Evolutionary conservation across 163 green algal species (phyloP).

Genomic region (Coccomyxa subellipsoidea): DNA sequence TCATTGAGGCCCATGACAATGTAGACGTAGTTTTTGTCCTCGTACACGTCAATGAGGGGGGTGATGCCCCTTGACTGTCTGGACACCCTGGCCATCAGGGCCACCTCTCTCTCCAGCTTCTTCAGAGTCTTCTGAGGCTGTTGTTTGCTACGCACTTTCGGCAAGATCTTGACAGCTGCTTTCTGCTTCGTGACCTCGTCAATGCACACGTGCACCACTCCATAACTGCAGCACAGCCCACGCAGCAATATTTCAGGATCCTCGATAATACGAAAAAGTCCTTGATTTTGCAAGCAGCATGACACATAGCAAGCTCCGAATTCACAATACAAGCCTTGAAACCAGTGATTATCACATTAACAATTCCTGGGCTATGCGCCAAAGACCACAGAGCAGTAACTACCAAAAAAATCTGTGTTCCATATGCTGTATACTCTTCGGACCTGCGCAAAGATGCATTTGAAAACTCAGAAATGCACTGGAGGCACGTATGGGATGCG

Average conservation of each 20-base stretch:
- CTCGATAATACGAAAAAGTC: neutral
- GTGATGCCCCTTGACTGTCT: conserved; percentile 42
- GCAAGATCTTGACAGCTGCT: conserved; percentile 41
- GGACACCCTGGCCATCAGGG: conserved; percentile 14
- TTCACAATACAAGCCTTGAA: too few relatives aligned
- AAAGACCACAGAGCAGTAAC: neutral
- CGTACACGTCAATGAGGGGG: conserved; percentile 49
- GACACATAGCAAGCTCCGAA: too few relatives aligned
- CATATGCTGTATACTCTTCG: too few relatives aligned
- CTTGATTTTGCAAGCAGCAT: neutral
- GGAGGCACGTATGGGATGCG: too few relatives aligned
- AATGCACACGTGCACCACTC: conserved; percentile 14
- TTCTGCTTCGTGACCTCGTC: neutral
- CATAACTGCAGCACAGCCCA: conserved; percentile 5
- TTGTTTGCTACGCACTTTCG: conserved; percentile 50
- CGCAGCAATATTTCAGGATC: neutral
- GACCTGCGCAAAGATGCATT: too few relatives aligned
- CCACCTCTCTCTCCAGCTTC: conserved; percentile 58
- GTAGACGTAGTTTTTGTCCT: conserved; percentile 42
- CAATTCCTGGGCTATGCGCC: neutral
- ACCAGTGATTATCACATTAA: too few relatives aligned
- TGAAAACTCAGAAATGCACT: too few relatives aligned
- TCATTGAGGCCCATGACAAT: conserved; percentile 58
- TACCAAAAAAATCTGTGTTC: too few relatives aligned
- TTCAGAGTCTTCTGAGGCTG: conserved; percentile 43